Evolutionary conservation across 2,329 filamentous ascomycete genomes (phyloP), one percentile per base, ranked within the genome.

Genomic region (Nakataea oryzae): DNA sequence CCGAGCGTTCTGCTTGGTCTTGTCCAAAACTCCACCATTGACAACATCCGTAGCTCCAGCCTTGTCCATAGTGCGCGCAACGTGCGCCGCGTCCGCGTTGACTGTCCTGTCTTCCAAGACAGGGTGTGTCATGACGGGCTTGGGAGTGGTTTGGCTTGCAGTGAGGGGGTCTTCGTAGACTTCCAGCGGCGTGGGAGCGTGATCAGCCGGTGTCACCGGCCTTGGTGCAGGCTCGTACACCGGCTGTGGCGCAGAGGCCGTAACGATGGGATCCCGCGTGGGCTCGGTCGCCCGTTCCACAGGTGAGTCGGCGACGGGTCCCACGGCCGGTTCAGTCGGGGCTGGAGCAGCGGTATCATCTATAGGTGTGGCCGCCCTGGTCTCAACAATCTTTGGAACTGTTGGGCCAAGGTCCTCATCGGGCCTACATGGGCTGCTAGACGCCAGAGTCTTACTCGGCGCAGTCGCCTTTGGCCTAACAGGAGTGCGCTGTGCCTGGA

Each of bases 101-200:
- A 87, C 73, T 0, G 84, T 79, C 66, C 77, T 82, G 65, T 87
- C 84, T 66, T 85, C 84, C 4, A 87, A 73, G 5, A 86, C 84
- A 7, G 81, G 78, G 0, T 73, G 72, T 30, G 72, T 76, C n/a
- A 79, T 72, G 2, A 73, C 70, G 2, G 80, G 77, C 61, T 78
- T 78, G 1, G 81, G 75, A 1, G 77, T 76, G 8, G 75, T 68
- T 58, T 81, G 75, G 27, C 81, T 76, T 54, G 76, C 76, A 8
- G 78, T 80, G 63, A 85, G 82, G 1, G 85, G 85, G 65, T 88
- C 85, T 67, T 87, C 85, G 64, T 86, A 87, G 0, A 87, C 84
- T 66, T 84, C 78, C 17, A 86, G 69, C 2, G 75, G 67, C 57
- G 73, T 74, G 3, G 74, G 71, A 3, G 75, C 72, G 0, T 74